Evolutionary conservation across 768 basidiomycete genomes (phyloP).

Genomic region (Leccinum uliginosum): DNA sequence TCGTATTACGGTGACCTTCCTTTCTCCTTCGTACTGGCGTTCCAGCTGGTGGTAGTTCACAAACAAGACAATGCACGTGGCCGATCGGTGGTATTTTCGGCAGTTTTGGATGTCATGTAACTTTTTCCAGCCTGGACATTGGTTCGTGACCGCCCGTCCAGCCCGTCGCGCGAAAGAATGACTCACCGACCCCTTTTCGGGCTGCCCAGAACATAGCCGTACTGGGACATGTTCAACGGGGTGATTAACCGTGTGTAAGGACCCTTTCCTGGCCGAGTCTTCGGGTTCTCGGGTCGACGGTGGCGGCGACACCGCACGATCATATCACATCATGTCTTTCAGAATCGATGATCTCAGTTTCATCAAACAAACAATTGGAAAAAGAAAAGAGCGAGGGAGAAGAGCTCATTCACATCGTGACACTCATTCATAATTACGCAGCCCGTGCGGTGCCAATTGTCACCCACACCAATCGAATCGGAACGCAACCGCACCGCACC

Average conservation of each 20-base stretch:
- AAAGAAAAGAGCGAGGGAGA: neutral
- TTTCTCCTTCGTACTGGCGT: neutral
- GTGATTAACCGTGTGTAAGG: conserved; percentile 9
- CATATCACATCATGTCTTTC: neutral
- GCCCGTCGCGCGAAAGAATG: neutral
- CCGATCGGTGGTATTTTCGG: conserved; percentile 17
- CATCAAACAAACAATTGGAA: conserved; percentile 4
- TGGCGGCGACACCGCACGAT: conserved; percentile 2
- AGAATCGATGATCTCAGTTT: conserved; percentile 9
- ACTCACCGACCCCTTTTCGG: neutral
- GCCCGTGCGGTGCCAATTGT: conserved; percentile 3
- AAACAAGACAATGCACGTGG: conserved; percentile 1
- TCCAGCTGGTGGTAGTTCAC: neutral
- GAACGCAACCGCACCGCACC: neutral
- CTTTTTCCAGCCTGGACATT: conserved; percentile 1
- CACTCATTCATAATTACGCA: conserved; percentile 1
- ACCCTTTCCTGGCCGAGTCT: neutral
- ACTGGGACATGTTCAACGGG: conserved; percentile 1
- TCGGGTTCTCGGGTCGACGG: neutral
- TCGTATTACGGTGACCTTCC: neutral
- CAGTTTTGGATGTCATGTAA: neutral
- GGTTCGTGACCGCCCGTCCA: neutral
- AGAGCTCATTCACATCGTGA: neutral
- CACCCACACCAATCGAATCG: conserved; percentile 6
- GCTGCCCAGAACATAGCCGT: conserved; percentile 5